Percentiles rank a stretch among this genome's conserved stretches.
Conservation (phyloP, 2,329 filamentous ascomycete genomes). For the Monosporascus ibericus region DNA sequence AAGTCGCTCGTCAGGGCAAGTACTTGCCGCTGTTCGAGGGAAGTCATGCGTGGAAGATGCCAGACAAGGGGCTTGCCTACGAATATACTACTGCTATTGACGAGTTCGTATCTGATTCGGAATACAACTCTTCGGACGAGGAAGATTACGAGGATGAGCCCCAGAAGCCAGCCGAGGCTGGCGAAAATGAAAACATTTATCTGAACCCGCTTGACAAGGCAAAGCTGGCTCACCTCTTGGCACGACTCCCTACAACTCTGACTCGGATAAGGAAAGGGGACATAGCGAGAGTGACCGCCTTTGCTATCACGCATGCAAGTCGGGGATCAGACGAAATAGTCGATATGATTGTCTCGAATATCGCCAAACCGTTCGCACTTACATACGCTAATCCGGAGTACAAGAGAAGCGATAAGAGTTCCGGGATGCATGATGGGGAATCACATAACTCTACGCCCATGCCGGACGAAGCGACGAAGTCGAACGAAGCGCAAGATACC, state of each 20-base stretch:
- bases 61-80: conserved; percentile 67
- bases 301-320: conserved; percentile 83
- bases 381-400: conserved; percentile 62
- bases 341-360: conserved; percentile 78
- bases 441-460: conserved; percentile 30
- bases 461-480: conserved; percentile 36
- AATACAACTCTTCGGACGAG: conserved; percentile 83
- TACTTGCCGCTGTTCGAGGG: conserved; percentile 68
- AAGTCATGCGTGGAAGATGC: conserved; percentile 70
- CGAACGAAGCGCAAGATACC: conserved; percentile 46
- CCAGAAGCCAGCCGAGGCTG: conserved; percentile 32
- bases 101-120: conserved; percentile 75
- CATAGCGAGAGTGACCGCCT: conserved; percentile 77
- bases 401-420: conserved; percentile 31
- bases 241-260: conserved; percentile 70
- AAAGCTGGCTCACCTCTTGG: conserved; percentile 77
- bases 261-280: conserved; percentile 75
- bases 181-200: conserved; percentile 52
- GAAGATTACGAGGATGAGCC: conserved; percentile 62
- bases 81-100: conserved; percentile 73
- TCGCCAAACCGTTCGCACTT: conserved; percentile 69
- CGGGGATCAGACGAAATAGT: conserved; percentile 85
- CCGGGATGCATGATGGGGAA: conserved; percentile 30
- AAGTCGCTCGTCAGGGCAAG: conserved; percentile 37
- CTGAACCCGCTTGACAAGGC: conserved; percentile 79